Evolutionary conservation across 164 flowering plant species (phyloP), one percentile per base, ranked within the genome.

Genomic region (Liquidambar formosana): DNA sequence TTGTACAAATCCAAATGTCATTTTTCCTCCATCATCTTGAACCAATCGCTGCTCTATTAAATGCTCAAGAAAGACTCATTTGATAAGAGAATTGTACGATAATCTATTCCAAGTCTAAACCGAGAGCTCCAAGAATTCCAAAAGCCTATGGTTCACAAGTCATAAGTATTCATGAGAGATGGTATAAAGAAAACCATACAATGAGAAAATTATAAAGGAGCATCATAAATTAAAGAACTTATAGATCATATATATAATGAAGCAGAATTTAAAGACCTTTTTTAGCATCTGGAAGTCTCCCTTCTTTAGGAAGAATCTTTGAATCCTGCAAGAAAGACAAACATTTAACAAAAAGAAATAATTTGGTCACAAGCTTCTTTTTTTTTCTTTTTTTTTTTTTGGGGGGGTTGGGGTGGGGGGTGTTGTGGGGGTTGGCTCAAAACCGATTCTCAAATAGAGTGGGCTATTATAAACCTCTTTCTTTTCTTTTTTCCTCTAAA

Each of bases 261-360:
- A 22, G 18, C 21, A 19, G 19, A 4, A 66, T 22, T 10, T 48
- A 33, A 19, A 33, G 27, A 94, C 98, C 98, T 89, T 78, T 72
- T 60, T 79, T 87, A 64, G 96, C 96, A 86, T 90, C 90, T 18
- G 97, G 98, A 76, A 94, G 92, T 21, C 92, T 75, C 41, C 97
- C 98, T 79, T 94, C 97, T 77, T 77, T 79, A 18, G 96, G 84
- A 77, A 86, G 90, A 71, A 77, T 70, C 66, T 69, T 74, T 61
- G 95, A 94, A 78, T 94, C 97, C 96, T 94, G 77, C 51, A 5
- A 69, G 63, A 66, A 44, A 70, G 49, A 62, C 21, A 67, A n/a
- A 58, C 3, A 16, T n/a, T 73, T 56, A 74, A 56, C 27, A 14
- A 13, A 59, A 33, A 23, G 16, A 14, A 56, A 45, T 19, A 4